Evolutionary conservation across 1,284 basidiomycete species (phyloP), one percentile per base, ranked within the genome.

Genomic region (Tilletia setariae): DNA sequence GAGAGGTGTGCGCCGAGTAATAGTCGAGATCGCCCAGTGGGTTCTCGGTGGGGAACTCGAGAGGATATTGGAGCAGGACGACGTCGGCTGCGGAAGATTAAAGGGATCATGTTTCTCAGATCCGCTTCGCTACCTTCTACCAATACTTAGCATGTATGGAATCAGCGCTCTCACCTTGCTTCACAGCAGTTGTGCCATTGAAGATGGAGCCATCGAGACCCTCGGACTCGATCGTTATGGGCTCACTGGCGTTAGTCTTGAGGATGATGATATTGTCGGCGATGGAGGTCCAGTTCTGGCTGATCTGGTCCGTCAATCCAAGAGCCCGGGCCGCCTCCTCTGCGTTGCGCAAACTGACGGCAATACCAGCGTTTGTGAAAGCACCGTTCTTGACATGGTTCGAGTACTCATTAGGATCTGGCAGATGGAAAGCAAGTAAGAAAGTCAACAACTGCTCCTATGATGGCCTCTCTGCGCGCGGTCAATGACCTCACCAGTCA

Each of bases 61-160:
- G 72, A 1, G 78, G 78, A 61, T 80, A 79, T 8, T 70, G 72
- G 30, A 80, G 69, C 11, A 80, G 71, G 21, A 73, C 71, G 21
- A 78, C 74, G 42, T 80, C 78, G 11, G 78, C 78, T 61, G 30
- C 11, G 35, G 35, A 40, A 4, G 35, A n/a, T n/a, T n/a, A n/a
- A n/a, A n/a, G n/a, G n/a, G n/a, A n/a, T n/a, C n/a, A n/a, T n/a
- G n/a, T n/a, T n/a, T n/a, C n/a, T n/a, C n/a, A n/a, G n/a, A n/a
- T n/a, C n/a, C n/a, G n/a, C n/a, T n/a, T n/a, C n/a, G n/a, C n/a
- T n/a, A n/a, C n/a, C n/a, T n/a, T n/a, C n/a, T n/a, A n/a, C n/a
- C n/a, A n/a, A n/a, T n/a, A n/a, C n/a, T n/a, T n/a, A n/a, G n/a
- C n/a, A n/a, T n/a, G n/a, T n/a, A n/a, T n/a, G n/a, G n/a, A n/a